Base-by-base conservation (phyloP, 306 rosid species). In the Pterocarpus santalinus region DNA sequence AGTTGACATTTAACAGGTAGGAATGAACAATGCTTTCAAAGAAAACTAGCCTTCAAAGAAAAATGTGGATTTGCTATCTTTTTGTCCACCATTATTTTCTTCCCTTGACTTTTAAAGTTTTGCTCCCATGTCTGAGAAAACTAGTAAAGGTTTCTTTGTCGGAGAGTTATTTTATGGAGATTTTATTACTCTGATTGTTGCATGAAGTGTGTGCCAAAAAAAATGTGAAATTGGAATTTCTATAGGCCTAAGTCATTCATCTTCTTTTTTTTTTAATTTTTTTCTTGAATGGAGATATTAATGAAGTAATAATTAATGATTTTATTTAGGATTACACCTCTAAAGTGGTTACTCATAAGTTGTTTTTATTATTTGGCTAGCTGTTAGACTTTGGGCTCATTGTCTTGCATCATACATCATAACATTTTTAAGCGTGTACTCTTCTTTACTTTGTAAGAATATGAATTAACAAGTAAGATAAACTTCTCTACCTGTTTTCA, bases 381-480 rank as follows among this genome's bases (percentile, higher is more conserved):
- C 58, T 78, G 56, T 61, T 88, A 96, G 99, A 98, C 98, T 96
- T 61, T 93, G 99, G 97, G 84, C 90, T 41, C 99, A 96, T 76
- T 96, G 98, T 85, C 89, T 96, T 15, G 90, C 98, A 46, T 81
- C 93, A 64, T 96, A 96, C 80, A 52, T 90, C 75, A 90, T 96
- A 81, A 92, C 97, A 39, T 69, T 86, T 17, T 85, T 94, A 22
- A 10, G 94, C 99, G 82, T 96, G 97, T 34, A 47, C 87, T 86
- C 99, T 96, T 73, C 95, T 94, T 69, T 92, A 93, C 89, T 87
- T 89, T 75, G 99, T 96, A 90, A 93, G 99, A 80, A 88, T 68
- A 60, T 77, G 53, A 76, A 78, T 28, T 57, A 41, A 69, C 58
- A 62, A 55, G 43, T 56, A 67, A 65, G 30, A 44, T 62, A 68